These are phyloP conservation scores for Trichoderma lentiforme DNA, from an alignment of 2,329 filamentous ascomycete genomes.

Conservation along the genomic window DNA sequence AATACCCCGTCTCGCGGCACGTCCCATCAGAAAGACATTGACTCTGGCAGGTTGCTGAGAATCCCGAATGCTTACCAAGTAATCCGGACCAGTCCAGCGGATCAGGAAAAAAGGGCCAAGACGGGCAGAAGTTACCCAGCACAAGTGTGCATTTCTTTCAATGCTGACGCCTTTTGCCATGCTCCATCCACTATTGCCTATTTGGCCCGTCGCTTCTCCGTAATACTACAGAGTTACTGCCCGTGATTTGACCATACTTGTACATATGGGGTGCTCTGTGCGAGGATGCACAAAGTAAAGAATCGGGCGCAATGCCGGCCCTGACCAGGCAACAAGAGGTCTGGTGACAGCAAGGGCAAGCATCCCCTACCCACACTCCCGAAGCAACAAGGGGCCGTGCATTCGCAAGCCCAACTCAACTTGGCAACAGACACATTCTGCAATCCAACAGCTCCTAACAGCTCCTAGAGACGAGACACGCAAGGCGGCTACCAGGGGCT, in stretches of 20 bases:
- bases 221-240: conserved; percentile 1
- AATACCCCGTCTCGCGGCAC: conserved; percentile 12
- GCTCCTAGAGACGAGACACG: background rate
- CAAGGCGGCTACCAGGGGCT: background rate
- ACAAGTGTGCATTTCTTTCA: background rate
- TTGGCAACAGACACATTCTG: conserved; percentile 27
- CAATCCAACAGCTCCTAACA: background rate
- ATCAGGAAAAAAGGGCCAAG: background rate
- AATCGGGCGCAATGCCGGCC: conserved; percentile 10
- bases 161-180: background rate
- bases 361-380: conserved; percentile 15
- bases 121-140: background rate
- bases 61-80: background rate
- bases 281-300: conserved; percentile 16
- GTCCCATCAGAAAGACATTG: background rate
- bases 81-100: background rate
- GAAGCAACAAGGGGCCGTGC: conserved; percentile 14
- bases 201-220: background rate
- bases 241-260: conserved; percentile 10
- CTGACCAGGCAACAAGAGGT: conserved; percentile 8
- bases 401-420: conserved; percentile 35
- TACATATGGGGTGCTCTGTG: conserved; percentile 10
- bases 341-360: conserved; percentile 15
- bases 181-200: background rate
- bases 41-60: background rate